Conservation (phyloP, 2,329 filamentous ascomycete species). For the Aspergillus aculeatinus region DNA sequence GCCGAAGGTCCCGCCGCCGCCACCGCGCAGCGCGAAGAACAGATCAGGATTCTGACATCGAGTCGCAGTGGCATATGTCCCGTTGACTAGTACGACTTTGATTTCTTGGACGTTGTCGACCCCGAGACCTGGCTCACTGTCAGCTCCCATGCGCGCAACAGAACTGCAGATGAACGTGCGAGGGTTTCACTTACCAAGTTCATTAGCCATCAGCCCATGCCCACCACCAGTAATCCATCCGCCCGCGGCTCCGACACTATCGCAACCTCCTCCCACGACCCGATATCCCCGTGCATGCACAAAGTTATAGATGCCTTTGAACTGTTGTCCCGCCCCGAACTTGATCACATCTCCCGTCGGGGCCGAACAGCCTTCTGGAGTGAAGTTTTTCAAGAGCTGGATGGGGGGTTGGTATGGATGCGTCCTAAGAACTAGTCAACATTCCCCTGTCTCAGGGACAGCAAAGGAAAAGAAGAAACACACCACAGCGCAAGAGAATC, state of each 20-base stretch:
- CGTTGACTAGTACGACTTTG: constrained; percentile 16
- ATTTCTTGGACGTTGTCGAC: constrained; percentile 20
- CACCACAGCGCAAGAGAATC: constrained; percentile 15
- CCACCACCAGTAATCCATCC: constrained; percentile 19
- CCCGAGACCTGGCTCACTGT: constrained; percentile 10
- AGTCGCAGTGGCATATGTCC: constrained; percentile 17
- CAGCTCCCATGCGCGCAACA: not conserved
- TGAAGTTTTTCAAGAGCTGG: constrained; percentile 13
- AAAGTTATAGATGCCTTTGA: constrained; percentile 20
- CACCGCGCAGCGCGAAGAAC: constrained; percentile 20
- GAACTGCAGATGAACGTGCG: no score
- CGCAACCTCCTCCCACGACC: constrained; percentile 15
- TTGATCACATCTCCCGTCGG: constrained; percentile 13
- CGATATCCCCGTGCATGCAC: constrained; percentile 12
- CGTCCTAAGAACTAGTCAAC: constrained; percentile 8
- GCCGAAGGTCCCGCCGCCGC: constrained; percentile 19
- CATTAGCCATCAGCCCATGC: constrained; percentile 18
- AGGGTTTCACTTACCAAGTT: constrained; percentile 10
- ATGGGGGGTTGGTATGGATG: constrained; percentile 19
- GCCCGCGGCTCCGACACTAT: constrained; percentile 16
- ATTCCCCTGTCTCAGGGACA: not conserved
- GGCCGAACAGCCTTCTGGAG: constrained; percentile 12
- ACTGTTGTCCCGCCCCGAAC: constrained; percentile 21
- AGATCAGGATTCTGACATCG: constrained; percentile 21
- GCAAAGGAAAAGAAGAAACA: not conserved